These are phyloP conservation scores for Diplodia sapinea DNA, from an alignment of 2,329 filamentous ascomycete genomes.

Conservation along the genomic window DNA sequence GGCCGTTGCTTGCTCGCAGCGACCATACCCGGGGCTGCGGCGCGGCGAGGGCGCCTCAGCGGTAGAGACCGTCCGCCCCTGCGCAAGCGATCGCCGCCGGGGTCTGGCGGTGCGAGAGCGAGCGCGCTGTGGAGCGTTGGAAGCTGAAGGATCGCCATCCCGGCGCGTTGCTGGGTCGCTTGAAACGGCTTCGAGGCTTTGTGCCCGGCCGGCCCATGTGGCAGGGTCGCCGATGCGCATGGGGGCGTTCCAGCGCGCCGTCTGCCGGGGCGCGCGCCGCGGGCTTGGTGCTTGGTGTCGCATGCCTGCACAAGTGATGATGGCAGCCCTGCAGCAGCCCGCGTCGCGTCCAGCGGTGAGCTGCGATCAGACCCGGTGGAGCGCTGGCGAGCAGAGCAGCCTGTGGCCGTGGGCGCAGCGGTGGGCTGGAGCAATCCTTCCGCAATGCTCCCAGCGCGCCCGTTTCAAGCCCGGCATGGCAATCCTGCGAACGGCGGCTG, in stretches of 20 bases:
- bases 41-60: slow-evolving; percentile 24
- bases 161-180: slow-evolving; percentile 8
- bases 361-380: no score
- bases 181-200: slow-evolving; percentile 16
- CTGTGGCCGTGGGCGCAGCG: not conserved
- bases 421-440: slow-evolving; percentile 13
- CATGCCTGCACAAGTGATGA: not conserved
- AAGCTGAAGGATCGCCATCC: slow-evolving; percentile 23
- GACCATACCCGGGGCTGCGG: slow-evolving; percentile 16
- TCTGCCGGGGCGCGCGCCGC: slow-evolving; percentile 6
- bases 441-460: slow-evolving; percentile 6
- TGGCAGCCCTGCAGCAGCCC: not conserved
- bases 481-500: slow-evolving; percentile 18
- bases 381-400: no score
- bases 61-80: slow-evolving; percentile 29
- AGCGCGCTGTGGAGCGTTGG: slow-evolving; percentile 25
- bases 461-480: slow-evolving; percentile 24
- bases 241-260: not conserved
- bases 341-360: not conserved
- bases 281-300: slow-evolving; percentile 9
- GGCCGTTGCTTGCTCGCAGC: slow-evolving; percentile 18
- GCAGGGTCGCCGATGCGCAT: not conserved
- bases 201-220: slow-evolving; percentile 8
- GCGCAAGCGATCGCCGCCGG: slow-evolving; percentile 27
- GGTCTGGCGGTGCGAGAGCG: slow-evolving; percentile 23